Evolutionary conservation across 1,139 yeast species (phyloP).

Genomic region (Sugiyamaella sp.): DNA sequence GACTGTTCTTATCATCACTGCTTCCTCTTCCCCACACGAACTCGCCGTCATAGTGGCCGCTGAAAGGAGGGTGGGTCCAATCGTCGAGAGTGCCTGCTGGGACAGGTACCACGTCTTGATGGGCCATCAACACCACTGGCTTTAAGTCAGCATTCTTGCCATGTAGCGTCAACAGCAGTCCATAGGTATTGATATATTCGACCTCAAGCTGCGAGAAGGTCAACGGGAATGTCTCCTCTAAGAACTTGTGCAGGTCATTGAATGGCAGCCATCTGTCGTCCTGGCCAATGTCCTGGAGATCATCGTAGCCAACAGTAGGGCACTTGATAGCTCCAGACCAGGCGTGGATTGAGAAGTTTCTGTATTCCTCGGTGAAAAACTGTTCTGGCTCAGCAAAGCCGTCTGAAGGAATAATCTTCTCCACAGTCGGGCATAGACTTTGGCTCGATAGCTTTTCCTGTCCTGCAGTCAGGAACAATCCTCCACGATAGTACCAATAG

Average conservation of each 20-base stretch:
- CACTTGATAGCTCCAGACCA: slow-evolving; percentile 56
- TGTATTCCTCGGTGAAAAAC: slow-evolving; percentile 35
- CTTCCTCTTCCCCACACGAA: slow-evolving; percentile 66
- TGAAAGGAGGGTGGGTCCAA: slow-evolving; percentile 74
- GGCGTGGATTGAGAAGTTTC: slow-evolving; percentile 31
- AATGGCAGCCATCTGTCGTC: slow-evolving; percentile 49
- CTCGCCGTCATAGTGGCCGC: slow-evolving; percentile 65
- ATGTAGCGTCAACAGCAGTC: slow-evolving; percentile 65
- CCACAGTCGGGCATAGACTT: slow-evolving; percentile 8
- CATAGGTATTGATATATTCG: slow-evolving; percentile 65
- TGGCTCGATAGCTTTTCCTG: too few relatives aligned
- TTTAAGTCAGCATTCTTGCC: slow-evolving; percentile 57
- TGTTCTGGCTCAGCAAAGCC: slow-evolving; percentile 5
- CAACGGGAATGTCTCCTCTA: slow-evolving; percentile 59
- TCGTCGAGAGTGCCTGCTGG: slow-evolving; percentile 55
- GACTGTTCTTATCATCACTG: slow-evolving; percentile 62
- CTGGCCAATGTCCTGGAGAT: slow-evolving; percentile 47
- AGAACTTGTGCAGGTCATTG: slow-evolving; percentile 55
- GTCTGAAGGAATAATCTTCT: slow-evolving; percentile 5
- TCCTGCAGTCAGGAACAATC: too few relatives aligned
- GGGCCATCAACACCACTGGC: slow-evolving; percentile 73
- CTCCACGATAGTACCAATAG: too few relatives aligned
- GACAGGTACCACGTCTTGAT: slow-evolving; percentile 85
- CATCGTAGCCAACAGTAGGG: slow-evolving; percentile 65
- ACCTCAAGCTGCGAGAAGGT: slow-evolving; percentile 39